Evolutionary conservation across 345 rosid genomes (phyloP).

Genomic region (Barbarea vulgaris): DNA sequence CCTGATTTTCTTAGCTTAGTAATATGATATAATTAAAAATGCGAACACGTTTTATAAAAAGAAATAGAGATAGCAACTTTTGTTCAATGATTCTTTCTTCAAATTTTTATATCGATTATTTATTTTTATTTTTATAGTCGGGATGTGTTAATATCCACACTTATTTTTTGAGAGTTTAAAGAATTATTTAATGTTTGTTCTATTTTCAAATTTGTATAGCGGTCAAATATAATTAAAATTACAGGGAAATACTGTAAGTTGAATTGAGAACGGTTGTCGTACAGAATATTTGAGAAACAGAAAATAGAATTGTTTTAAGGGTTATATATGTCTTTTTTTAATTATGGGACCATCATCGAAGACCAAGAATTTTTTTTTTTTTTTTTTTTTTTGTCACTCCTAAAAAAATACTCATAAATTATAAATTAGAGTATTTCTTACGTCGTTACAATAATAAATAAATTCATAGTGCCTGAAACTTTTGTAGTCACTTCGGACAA

Average conservation of each 20-base stretch:
- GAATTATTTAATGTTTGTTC: too few relatives aligned
- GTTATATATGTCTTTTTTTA: too few relatives aligned
- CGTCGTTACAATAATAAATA: neutral
- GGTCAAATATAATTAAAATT: neutral
- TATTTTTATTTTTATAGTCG: neutral
- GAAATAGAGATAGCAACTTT: neutral
- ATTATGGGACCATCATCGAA: neutral
- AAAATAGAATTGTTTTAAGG: neutral
- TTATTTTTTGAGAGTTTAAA: neutral
- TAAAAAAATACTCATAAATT: too few relatives aligned
- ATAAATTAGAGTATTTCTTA: too few relatives aligned
- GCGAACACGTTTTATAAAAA: neutral
- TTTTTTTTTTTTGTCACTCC: too few relatives aligned
- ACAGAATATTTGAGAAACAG: neutral
- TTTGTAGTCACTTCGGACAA: constrained; percentile 21
- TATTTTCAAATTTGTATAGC: neutral
- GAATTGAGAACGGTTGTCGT: neutral
- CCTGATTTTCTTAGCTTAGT: neutral
- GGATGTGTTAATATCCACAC: neutral
- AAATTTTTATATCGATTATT: neutral
- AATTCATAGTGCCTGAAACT: neutral
- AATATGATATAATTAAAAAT: neutral
- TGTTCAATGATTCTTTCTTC: neutral
- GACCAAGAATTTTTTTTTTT: too few relatives aligned
- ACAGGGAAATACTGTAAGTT: neutral